phyloP scores from a whole-genome alignment of 805 yeast species.

The Wickerhamomyces pijperi region DNA sequence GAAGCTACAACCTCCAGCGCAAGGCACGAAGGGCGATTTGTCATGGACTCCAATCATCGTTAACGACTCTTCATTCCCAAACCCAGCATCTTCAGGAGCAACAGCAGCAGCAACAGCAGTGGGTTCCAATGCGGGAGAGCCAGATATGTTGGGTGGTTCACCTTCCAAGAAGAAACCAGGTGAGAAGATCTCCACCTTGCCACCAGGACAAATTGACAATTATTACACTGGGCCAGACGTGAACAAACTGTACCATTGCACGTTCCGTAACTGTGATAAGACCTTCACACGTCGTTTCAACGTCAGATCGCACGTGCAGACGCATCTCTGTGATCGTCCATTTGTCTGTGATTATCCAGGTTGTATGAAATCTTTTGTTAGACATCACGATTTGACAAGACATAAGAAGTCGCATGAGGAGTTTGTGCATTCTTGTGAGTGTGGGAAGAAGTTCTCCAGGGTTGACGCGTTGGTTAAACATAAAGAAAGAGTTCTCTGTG shows the following conservation, averaged over 20 bases:
- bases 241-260: conserved; percentile 63
- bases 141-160: neutral
- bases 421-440: conserved; percentile 64
- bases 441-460: conserved; percentile 90
- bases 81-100: neutral
- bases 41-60: conserved; percentile 18
- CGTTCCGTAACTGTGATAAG: conserved; percentile 70
- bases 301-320: conserved; percentile 90
- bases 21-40: conserved; percentile 4
- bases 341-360: conserved; percentile 53
- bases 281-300: conserved; percentile 82
- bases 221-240: conserved; percentile 74
- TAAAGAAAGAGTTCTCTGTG: conserved; percentile 65
- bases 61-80: conserved; percentile 1
- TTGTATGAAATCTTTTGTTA: conserved; percentile 80
- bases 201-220: conserved; percentile 81
- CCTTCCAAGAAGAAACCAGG: conserved; percentile 13
- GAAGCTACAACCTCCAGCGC: too few relatives aligned
- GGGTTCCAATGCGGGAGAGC: too few relatives aligned
- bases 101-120: too few relatives aligned
- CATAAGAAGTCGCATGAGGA: conserved; percentile 82
- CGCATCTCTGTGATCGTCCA: conserved; percentile 92
- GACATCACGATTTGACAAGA: conserved; percentile 89
- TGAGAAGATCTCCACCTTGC: conserved; percentile 46
- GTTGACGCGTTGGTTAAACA: conserved; percentile 84